phyloP scores from a whole-genome alignment of 1,139 yeast species.

The Oligophagozyma castellii region DNA sequence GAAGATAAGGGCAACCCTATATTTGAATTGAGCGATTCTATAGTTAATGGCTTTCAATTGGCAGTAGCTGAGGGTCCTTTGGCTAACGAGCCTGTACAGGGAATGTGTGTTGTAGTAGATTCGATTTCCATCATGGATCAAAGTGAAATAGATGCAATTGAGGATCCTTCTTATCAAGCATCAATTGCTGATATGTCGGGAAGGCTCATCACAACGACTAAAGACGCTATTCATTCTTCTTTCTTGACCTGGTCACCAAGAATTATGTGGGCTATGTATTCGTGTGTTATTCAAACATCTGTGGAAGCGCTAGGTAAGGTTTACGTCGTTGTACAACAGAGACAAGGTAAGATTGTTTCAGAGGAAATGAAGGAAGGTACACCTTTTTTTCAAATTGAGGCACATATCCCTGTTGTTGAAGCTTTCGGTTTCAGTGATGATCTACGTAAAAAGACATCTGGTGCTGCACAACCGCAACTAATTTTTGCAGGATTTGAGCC shows the following conservation, averaged over 20 bases:
- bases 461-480: constrained; percentile 94
- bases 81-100: constrained; percentile 78
- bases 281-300: constrained; percentile 90
- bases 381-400: constrained; percentile 80
- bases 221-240: constrained; percentile 58
- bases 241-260: constrained; percentile 78
- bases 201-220: constrained; percentile 56
- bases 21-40: constrained; percentile 48
- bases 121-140: constrained; percentile 26
- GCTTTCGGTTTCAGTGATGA: constrained; percentile 97
- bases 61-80: constrained; percentile 81
- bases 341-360: constrained; percentile 72
- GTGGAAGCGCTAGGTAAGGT: constrained; percentile 92
- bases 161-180: constrained; percentile 19
- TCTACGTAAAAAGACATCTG: constrained; percentile 83
- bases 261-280: constrained; percentile 79
- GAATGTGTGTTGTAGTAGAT: constrained; percentile 46
- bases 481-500: constrained; percentile 81
- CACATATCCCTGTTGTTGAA: constrained; percentile 83
- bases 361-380: constrained; percentile 99
- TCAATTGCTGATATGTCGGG: constrained; percentile 39
- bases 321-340: constrained; percentile 80
- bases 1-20: constrained; percentile 9
- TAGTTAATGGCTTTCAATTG: constrained; percentile 74
- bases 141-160: constrained; percentile 23